Percentiles rank a stretch among this genome's conserved stretches.
phyloP scores from a whole-genome alignment of 495 filamentous ascomycete species.

The Trichodelitschia bisporula region DNA sequence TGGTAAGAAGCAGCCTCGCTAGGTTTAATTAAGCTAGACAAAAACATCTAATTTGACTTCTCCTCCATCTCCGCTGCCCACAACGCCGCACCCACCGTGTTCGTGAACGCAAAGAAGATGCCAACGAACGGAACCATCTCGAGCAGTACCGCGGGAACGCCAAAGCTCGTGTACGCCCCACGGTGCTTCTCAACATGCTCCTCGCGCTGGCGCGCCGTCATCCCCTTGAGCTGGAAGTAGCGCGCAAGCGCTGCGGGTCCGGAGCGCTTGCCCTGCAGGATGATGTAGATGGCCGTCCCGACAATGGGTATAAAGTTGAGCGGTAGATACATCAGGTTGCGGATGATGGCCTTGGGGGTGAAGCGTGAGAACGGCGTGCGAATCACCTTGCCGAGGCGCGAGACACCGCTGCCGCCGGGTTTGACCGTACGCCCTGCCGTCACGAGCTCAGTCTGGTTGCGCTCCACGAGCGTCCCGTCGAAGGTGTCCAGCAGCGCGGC shows the following conservation, averaged over 20 bases:
- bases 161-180: conserved; percentile 48
- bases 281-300: conserved; percentile 55
- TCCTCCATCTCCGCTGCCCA: conserved; percentile 86
- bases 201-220: conserved; percentile 32
- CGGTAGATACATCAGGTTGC: conserved; percentile 57
- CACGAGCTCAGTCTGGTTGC: conserved; percentile 26
- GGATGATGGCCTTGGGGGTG: conserved; percentile 35
- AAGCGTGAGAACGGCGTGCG: conserved; percentile 45
- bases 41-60: too few relatives aligned
- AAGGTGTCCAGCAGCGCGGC: conserved; percentile 77
- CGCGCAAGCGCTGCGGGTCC: conserved; percentile 28
- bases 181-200: conserved; percentile 38
- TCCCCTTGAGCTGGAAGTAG: conserved; percentile 82
- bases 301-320: conserved; percentile 81
- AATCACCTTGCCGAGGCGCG: conserved; percentile 45
- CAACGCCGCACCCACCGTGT: conserved; percentile 73
- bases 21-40: too few relatives aligned
- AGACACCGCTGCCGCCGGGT: conserved; percentile 30
- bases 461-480: conserved; percentile 44
- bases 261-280: conserved; percentile 38
- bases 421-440: conserved; percentile 48
- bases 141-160: conserved; percentile 45
- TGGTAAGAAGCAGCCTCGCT: too few relatives aligned
- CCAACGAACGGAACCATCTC: conserved; percentile 70
- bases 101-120: conserved; percentile 73